Evolutionary conservation across 2,329 filamentous ascomycete species (phyloP).

Genomic region (Penicillium italicum): DNA sequence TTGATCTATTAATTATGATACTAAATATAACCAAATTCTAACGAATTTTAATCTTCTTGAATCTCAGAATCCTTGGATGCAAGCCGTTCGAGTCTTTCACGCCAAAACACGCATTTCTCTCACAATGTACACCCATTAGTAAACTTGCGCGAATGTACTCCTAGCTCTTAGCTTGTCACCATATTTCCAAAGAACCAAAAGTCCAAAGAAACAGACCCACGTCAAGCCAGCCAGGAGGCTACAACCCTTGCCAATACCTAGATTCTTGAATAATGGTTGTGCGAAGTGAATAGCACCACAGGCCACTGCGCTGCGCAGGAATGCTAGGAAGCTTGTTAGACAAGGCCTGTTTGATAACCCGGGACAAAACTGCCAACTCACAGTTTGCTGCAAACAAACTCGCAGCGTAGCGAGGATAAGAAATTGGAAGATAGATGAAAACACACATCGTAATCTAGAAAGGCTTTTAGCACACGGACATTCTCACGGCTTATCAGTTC

Average conservation of each 20-base stretch:
- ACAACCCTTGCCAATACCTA: neutral
- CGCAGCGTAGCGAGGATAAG: neutral
- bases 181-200: neutral
- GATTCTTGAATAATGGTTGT: neutral
- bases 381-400: neutral
- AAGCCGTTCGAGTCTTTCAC: neutral
- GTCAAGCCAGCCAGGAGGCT: neutral
- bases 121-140: neutral
- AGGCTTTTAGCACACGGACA: neutral
- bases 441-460: neutral
- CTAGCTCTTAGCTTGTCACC: neutral
- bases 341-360: neutral
- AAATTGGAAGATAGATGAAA: slow-evolving; percentile 2
- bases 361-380: neutral
- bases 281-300: neutral
- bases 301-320: neutral
- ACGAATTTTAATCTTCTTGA: neutral
- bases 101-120: neutral
- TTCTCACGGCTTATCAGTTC: neutral
- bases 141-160: neutral
- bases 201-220: neutral
- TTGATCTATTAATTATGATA: neutral
- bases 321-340: neutral
- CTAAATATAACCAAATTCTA: neutral
- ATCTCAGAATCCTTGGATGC: neutral